A percentile compares a stretch with the other conserved stretches of the same genome.
These are phyloP conservation scores for Clavispora vitiphila DNA, from an alignment of 805 yeast species.

Conservation along the genomic window DNA sequence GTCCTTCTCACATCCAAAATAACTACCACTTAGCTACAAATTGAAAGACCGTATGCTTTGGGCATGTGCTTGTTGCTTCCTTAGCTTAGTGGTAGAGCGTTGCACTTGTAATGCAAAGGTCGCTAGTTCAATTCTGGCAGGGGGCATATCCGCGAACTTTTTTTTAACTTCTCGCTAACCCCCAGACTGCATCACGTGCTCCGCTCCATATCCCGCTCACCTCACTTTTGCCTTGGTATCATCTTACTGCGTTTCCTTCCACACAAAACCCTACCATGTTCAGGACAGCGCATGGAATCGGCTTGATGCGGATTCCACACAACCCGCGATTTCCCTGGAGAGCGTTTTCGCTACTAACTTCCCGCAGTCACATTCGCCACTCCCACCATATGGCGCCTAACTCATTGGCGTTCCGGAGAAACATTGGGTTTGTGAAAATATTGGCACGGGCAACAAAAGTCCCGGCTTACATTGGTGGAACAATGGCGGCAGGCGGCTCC, in stretches of 20 bases:
- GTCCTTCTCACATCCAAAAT: too few species aligned
- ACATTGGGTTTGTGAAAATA: constrained; percentile 37
- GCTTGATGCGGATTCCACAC: not conserved
- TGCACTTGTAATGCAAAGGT: constrained; percentile 99
- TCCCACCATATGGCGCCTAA: not conserved
- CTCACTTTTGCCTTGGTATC: not conserved
- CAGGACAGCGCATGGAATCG: not conserved
- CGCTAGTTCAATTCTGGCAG: constrained; percentile 54
- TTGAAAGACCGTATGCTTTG: too few species aligned
- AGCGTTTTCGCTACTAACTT: not conserved
- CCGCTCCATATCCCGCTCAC: not conserved
- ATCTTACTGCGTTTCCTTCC: not conserved
- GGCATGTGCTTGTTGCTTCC: too few species aligned
- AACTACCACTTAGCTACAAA: too few species aligned
- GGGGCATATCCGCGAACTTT: constrained; percentile 17
- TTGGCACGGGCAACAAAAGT: constrained; percentile 51
- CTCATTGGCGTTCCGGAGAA: constrained; percentile 14
- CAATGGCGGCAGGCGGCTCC: constrained; percentile 91
- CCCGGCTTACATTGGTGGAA: constrained; percentile 86
- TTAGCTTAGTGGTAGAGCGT: constrained; percentile 99
- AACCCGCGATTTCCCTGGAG: not conserved
- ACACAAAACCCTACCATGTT: not conserved
- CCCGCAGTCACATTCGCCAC: not conserved
- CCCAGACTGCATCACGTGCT: not conserved
- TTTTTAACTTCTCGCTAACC: too few species aligned